These are phyloP conservation scores for Blastocystis sp. DNA, from an alignment of 352 stramenopile species.

Conservation along the genomic window DNA sequence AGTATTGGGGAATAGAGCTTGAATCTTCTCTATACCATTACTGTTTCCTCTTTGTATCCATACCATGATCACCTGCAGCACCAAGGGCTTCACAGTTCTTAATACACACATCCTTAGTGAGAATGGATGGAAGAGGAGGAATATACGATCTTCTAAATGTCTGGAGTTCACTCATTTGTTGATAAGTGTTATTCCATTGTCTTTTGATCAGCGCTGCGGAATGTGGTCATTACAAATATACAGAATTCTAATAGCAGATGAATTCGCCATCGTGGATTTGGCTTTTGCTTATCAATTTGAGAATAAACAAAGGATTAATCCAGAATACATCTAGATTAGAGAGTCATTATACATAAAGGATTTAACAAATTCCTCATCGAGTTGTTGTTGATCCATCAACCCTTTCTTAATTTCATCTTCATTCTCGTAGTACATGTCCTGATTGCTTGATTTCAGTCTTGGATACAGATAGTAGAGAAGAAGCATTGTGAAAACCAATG, in stretches of 20 bases:
- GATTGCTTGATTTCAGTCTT: slow-evolving; percentile 13
- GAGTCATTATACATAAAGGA: slow-evolving; percentile 59
- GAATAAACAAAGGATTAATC: background rate
- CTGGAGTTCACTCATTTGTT: slow-evolving; percentile 48
- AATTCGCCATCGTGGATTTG: background rate
- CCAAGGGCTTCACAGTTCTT: slow-evolving; percentile 39
- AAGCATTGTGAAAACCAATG: background rate
- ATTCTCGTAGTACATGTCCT: slow-evolving; percentile 49
- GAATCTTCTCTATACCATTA: slow-evolving; percentile 62
- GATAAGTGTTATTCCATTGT: background rate
- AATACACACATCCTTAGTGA: slow-evolving; percentile 6
- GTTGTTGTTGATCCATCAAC: background rate
- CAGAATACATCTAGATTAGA: slow-evolving; percentile 9
- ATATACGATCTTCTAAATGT: slow-evolving; percentile 54
- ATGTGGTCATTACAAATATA: background rate
- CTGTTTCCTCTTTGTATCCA: no score
- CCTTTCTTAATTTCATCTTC: slow-evolving; percentile 42
- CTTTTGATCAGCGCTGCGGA: slow-evolving; percentile 4
- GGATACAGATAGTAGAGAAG: slow-evolving; percentile 4
- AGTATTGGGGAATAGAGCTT: slow-evolving; percentile 66
- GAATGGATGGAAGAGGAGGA: slow-evolving; percentile 17
- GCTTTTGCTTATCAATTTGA: background rate
- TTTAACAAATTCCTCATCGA: slow-evolving; percentile 50
- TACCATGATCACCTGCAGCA: slow-evolving; percentile 26
- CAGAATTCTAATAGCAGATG: background rate